Evolutionary conservation across 2,329 filamentous ascomycete species (phyloP), one percentile per base, ranked within the genome.

Genomic region (Drechslera avenae): DNA sequence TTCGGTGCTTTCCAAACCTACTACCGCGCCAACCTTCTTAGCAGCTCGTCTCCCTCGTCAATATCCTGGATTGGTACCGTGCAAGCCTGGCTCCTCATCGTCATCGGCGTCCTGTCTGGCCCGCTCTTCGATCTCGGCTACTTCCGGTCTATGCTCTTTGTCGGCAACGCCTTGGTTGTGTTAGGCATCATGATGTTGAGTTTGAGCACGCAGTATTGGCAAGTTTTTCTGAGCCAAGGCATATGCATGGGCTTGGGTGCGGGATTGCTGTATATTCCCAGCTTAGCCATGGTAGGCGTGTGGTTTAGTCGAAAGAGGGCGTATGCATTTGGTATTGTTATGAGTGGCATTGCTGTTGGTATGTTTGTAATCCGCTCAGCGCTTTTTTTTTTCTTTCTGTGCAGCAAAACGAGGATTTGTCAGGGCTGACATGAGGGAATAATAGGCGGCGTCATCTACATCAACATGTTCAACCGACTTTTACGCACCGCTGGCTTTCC

Each of bases 151-250:
- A 60, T 84, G 23, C 55, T 71, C 39, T 51, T 66, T 46, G 54
- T 62, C 2, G 84, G 84, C 13, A 80, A 79, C 2, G 82, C 54
- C 66, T 75, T 73, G 2, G 78, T 85, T 35, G 79, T 87, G 3
- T 81, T 86, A 45, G 81, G 83, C 3, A 69, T 87, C 9, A 86
- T 87, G 82, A 85, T 86, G 83, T 75, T 83, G 1, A 81, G 78
- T 17, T 65, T 87, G 56, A 84, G 73, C 39, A 80, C 73, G 3
- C 58, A 78, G 43, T 83, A 82, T 57, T 83, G 81, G 65, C 81
- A 83, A 50, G 77, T 82, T 45, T 69, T 83, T 34, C 76, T 84
- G 3, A 73, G 79, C 0, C 82, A 85, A 56, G 79, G 79, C 1
- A 69, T 84, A 4, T 83, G 80, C 63, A 80, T 74, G 69, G 72